Conservation (phyloP, 352 stramenopile species). For the Halophytophthora polymorphica region DNA sequence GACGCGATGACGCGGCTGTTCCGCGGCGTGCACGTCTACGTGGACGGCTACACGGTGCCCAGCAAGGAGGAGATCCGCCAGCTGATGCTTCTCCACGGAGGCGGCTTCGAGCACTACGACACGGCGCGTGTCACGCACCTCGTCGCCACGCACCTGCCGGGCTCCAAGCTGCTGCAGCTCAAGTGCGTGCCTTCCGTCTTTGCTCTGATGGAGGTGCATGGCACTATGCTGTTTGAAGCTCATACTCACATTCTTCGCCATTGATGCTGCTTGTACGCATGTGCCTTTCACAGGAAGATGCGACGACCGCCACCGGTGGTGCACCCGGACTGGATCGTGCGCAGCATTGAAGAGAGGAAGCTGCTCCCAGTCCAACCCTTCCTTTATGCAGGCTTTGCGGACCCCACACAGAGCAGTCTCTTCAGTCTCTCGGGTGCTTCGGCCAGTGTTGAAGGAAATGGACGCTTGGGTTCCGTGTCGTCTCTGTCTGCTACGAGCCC, state of each 20-base stretch:
- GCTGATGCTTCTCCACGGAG: slow-evolving; percentile 76
- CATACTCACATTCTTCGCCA: not conserved
- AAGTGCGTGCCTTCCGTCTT: slow-evolving; percentile 33
- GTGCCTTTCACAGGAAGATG: slow-evolving; percentile 35
- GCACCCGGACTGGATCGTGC: slow-evolving; percentile 90
- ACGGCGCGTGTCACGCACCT: slow-evolving; percentile 85
- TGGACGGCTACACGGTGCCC: slow-evolving; percentile 87
- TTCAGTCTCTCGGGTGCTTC: slow-evolving; percentile 10
- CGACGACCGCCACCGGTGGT: slow-evolving; percentile 71
- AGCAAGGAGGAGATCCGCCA: slow-evolving; percentile 83
- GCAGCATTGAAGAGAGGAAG: slow-evolving; percentile 73
- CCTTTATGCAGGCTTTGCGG: slow-evolving; percentile 78
- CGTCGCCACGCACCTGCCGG: slow-evolving; percentile 79
- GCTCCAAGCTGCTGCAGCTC: slow-evolving; percentile 84
- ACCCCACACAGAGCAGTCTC: slow-evolving; percentile 61
- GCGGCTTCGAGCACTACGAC: slow-evolving; percentile 88
- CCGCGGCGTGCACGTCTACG: slow-evolving; percentile 70
- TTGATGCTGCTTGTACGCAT: not conserved
- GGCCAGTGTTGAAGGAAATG: not conserved
- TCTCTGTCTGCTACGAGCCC: not conserved
- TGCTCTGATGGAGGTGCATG: not conserved
- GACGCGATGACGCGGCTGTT: slow-evolving; percentile 40
- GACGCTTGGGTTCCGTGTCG: not conserved
- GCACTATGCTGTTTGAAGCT: no score
- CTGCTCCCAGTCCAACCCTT: slow-evolving; percentile 81